Base-by-base conservation (phyloP, 2,329 filamentous ascomycete genomes). In the Peltaster fructicola region DNA sequence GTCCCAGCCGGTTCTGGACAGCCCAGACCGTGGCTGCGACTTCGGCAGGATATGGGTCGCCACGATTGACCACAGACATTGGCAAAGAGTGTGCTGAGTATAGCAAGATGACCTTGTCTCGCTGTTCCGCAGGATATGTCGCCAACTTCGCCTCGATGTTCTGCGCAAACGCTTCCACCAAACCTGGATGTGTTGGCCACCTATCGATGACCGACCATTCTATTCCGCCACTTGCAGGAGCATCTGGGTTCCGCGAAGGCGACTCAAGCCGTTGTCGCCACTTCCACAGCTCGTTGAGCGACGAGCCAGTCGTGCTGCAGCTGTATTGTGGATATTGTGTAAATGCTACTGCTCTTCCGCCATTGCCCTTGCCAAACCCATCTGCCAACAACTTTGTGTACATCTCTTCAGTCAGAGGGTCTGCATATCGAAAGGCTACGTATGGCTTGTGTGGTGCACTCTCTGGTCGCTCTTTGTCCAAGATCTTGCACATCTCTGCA, bases 321-420 rank as follows among this genome's bases (percentile, higher is more conserved):
- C 81, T 92, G 54, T 98, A 98, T 50, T 98, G 88, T 2, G 88
- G 88, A 43, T 98, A 98, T 53, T 98, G 88, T 14, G 85, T 93
- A 47, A 98, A 98, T 2, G 88, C 88, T 4, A 98, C 82, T 2
- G 90, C 88, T 30, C 88, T 68, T 3, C 85, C 85, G n/a, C 84
- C 84, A 32, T 71, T 80, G 4, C 85, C 84, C 26, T 73, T 69
- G 7, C 84, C 85, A 46, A 95, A 92, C 0, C 88, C 88, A 48
- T 98, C 88, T 6, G 70, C 71, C 13, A 98, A 56, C 35, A 98
- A 53, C 41, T 69, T 66, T 26, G 68, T 63, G 50, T 98, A 95
- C 70, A 84, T 92, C 39, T 91, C 72, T 55, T 95, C 88, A 2
- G 88, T 98, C 45, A 98, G 54, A 1, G 88, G 88, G 33, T 84